phyloP scores from a whole-genome alignment of 805 yeast species.

The Saturnispora mendoncae region DNA sequence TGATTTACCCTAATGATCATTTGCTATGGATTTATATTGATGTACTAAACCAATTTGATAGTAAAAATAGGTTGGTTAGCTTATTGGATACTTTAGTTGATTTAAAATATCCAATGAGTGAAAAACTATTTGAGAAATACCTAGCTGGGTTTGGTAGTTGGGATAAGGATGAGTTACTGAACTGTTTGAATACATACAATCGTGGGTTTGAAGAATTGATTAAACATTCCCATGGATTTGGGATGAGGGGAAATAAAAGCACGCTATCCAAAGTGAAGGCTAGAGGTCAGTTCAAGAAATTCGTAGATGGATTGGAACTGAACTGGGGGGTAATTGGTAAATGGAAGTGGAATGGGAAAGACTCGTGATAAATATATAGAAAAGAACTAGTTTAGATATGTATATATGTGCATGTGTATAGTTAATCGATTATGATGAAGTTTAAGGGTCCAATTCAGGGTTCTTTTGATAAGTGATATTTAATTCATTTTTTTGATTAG shows the following conservation, averaged over 20 bases:
- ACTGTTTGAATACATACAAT: constrained; percentile 18
- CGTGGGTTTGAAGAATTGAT: constrained; percentile 12
- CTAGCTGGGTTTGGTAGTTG: constrained; percentile 14
- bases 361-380: neutral
- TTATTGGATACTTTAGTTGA: constrained; percentile 49
- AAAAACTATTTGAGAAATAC: constrained; percentile 17
- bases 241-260: constrained; percentile 16
- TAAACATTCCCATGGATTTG: constrained; percentile 20
- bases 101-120: constrained; percentile 25
- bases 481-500: neutral
- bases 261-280: constrained; percentile 8
- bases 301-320: constrained; percentile 18
- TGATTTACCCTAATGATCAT: constrained; percentile 36
- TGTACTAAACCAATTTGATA: constrained; percentile 39
- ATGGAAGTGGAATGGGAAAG: constrained; percentile 27
- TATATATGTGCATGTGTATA: too few relatives aligned
- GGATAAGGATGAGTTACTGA: constrained; percentile 19
- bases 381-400: neutral
- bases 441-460: neutral
- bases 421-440: too few relatives aligned
- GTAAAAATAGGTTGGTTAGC: constrained; percentile 39
- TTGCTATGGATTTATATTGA: constrained; percentile 47
- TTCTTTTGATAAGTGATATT: neutral
- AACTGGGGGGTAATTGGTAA: constrained; percentile 27
- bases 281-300: constrained; percentile 19